phyloP scores from a whole-genome alignment of 116 monocot genomes.

The Dioscorea cayenensis region DNA sequence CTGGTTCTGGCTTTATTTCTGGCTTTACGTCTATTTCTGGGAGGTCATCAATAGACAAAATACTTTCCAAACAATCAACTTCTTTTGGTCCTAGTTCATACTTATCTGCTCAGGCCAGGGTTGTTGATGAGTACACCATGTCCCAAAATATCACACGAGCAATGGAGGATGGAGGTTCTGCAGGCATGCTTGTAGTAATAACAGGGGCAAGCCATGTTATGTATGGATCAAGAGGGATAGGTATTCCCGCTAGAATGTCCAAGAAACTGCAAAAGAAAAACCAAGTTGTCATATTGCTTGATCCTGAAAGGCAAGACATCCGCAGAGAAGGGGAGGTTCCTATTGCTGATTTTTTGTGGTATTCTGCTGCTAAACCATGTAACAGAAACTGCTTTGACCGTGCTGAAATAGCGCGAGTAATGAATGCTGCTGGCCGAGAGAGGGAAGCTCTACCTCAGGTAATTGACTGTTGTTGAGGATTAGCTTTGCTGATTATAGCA shows the following conservation, averaged over 20 bases:
- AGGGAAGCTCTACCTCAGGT: slow-evolving; percentile 93
- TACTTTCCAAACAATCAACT: slow-evolving; percentile 41
- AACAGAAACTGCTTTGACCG: slow-evolving; percentile 98
- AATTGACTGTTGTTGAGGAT: neutral
- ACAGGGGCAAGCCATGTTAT: slow-evolving; percentile 95
- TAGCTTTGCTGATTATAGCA: neutral
- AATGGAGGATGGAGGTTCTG: slow-evolving; percentile 53
- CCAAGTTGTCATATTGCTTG: slow-evolving; percentile 81
- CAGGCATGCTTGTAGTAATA: slow-evolving; percentile 81
- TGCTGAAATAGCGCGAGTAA: slow-evolving; percentile 94
- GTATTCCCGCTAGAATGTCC: slow-evolving; percentile 88
- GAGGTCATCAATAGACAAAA: slow-evolving; percentile 51
- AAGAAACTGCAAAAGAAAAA: slow-evolving; percentile 89
- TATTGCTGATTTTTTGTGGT: slow-evolving; percentile 97
- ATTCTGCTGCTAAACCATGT: slow-evolving; percentile 92
- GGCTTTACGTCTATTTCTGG: slow-evolving; percentile 73
- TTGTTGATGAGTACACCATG: slow-evolving; percentile 92
- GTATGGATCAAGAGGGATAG: slow-evolving; percentile 89
- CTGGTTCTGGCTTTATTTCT: slow-evolving; percentile 89
- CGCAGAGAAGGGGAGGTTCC: slow-evolving; percentile 92
- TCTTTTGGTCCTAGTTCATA: slow-evolving; percentile 85
- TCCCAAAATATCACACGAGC: slow-evolving; percentile 74
- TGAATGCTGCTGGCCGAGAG: slow-evolving; percentile 94
- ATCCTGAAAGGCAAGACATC: slow-evolving; percentile 84
- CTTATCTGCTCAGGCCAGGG: slow-evolving; percentile 78